phyloP scores from a whole-genome alignment of 208 protist species.

The Sergeia podlipaevii region DNA sequence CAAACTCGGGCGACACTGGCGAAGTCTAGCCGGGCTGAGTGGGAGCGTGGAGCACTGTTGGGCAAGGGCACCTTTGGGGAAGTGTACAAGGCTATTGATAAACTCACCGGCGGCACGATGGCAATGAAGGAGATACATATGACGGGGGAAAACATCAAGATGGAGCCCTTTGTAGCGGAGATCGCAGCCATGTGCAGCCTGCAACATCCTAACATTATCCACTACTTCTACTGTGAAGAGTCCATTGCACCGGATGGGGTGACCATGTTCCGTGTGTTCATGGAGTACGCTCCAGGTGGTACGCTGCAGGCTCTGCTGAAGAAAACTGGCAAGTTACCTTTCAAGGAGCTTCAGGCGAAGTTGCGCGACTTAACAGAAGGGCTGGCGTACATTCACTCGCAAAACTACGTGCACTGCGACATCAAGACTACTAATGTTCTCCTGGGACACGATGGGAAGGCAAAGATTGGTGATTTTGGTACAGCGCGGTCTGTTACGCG shows the following conservation, averaged over 20 bases:
- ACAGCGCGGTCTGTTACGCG: slow-evolving; percentile 59
- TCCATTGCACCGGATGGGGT: slow-evolving; percentile 26
- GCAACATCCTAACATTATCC: slow-evolving; percentile 92
- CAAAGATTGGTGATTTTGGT: slow-evolving; percentile 93
- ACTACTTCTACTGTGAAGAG: slow-evolving; percentile 92
- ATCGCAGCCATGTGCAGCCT: slow-evolving; percentile 89
- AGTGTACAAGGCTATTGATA: slow-evolving; percentile 83
- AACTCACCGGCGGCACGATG: slow-evolving; percentile 86
- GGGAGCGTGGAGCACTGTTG: slow-evolving; percentile 68
- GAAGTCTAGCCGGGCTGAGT: slow-evolving; percentile 79
- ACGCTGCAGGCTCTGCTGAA: slow-evolving; percentile 63
- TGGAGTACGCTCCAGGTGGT: slow-evolving; percentile 89
- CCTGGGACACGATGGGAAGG: slow-evolving; percentile 61
- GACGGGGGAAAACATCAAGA: slow-evolving; percentile 37
- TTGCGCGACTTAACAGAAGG: slow-evolving; percentile 75
- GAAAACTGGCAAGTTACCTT: slow-evolving; percentile 49
- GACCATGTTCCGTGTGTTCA: slow-evolving; percentile 81
- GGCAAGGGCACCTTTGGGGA: slow-evolving; percentile 83
- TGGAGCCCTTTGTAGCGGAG: slow-evolving; percentile 81
- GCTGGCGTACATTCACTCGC: slow-evolving; percentile 91
- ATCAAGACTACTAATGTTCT: slow-evolving; percentile 93
- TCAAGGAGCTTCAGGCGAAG: slow-evolving; percentile 61
- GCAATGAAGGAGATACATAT: slow-evolving; percentile 86
- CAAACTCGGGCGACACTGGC: slow-evolving; percentile 75
- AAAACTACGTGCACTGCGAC: slow-evolving; percentile 90